Conservation (phyloP, 306 rosid genomes). For the Acmispon strigosus region DNA sequence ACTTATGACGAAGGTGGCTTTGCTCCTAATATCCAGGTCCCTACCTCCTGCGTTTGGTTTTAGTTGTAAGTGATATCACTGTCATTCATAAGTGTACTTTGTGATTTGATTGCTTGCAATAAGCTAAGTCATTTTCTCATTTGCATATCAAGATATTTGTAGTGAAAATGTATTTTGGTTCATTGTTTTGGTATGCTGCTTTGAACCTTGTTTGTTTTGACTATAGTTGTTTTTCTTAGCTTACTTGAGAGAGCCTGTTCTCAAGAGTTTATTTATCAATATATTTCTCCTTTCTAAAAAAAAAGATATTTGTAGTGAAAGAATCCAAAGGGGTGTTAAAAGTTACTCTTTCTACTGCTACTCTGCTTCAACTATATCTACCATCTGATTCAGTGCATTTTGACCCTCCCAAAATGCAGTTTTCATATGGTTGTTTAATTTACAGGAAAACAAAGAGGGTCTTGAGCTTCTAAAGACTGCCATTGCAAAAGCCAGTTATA, state of each 20-base stretch:
- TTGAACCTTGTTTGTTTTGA: no score
- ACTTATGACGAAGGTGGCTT: constrained; percentile 88
- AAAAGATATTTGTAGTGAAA: no score
- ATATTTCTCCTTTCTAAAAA: no score
- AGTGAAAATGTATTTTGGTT: no score
- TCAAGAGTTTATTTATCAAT: no score
- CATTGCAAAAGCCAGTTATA: constrained; percentile 95
- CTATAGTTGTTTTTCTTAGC: no score
- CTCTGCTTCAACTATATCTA: not conserved
- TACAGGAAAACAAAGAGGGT: constrained; percentile 93
- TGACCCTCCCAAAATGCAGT: not conserved
- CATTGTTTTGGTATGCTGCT: no score
- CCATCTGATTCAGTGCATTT: not conserved
- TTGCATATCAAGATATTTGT: not conserved
- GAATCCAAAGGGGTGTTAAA: not conserved
- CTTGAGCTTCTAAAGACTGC: constrained; percentile 95
- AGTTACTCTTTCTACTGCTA: not conserved
- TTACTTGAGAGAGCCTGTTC: no score
- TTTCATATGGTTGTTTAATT: not conserved
- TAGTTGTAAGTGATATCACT: not conserved
- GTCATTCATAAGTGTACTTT: not conserved
- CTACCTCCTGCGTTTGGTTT: not conserved
- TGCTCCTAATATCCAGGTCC: constrained; percentile 97
- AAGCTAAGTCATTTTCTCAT: not conserved
- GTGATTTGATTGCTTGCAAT: not conserved